These are phyloP conservation scores for Coemansia javaensis DNA, from an alignment of 192 early-diverging fungal species.

Conservation along the genomic window DNA sequence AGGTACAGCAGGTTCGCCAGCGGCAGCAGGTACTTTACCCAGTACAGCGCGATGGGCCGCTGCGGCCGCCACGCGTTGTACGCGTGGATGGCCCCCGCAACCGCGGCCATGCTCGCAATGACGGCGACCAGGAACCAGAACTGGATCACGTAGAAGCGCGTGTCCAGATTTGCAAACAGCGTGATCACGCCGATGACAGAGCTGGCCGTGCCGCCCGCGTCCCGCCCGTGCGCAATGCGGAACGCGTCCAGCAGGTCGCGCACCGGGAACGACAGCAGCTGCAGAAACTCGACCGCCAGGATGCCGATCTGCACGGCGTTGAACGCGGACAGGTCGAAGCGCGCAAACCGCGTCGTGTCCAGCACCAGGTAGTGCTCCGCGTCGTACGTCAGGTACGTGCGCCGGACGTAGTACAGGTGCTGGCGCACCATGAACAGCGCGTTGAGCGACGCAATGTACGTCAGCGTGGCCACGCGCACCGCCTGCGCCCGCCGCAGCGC, in stretches of 20 bases:
- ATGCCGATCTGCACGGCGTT: constrained; percentile 71
- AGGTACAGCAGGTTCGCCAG: constrained; percentile 53
- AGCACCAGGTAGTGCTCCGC: constrained; percentile 45
- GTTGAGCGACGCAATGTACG: constrained; percentile 38
- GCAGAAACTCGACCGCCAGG: constrained; percentile 71
- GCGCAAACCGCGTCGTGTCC: constrained; percentile 36
- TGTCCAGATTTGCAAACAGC: constrained; percentile 48
- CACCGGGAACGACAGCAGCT: constrained; percentile 72
- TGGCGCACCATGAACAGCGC: constrained; percentile 51
- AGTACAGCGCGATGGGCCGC: constrained; percentile 41
- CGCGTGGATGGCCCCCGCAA: constrained; percentile 26
- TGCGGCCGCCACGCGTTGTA: constrained; percentile 40
- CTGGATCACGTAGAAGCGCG: constrained; percentile 47
- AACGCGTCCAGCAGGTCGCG: constrained; percentile 62
- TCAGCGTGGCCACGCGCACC: constrained; percentile 42
- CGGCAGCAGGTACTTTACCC: constrained; percentile 53
- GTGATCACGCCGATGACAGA: constrained; percentile 47
- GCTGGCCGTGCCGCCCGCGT: constrained; percentile 20
- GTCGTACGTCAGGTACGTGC: constrained; percentile 42
- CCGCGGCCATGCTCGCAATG: constrained; percentile 24
- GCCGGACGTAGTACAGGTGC: constrained; percentile 51
- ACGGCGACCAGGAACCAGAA: constrained; percentile 49
- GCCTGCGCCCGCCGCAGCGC: constrained; percentile 27
- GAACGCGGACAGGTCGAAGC: constrained; percentile 50
- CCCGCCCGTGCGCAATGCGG: constrained; percentile 13